Evolutionary conservation across 805 yeast genomes (phyloP), one percentile per base, ranked within the genome.

Genomic region (Sungouiozyma ichnusensis): DNA sequence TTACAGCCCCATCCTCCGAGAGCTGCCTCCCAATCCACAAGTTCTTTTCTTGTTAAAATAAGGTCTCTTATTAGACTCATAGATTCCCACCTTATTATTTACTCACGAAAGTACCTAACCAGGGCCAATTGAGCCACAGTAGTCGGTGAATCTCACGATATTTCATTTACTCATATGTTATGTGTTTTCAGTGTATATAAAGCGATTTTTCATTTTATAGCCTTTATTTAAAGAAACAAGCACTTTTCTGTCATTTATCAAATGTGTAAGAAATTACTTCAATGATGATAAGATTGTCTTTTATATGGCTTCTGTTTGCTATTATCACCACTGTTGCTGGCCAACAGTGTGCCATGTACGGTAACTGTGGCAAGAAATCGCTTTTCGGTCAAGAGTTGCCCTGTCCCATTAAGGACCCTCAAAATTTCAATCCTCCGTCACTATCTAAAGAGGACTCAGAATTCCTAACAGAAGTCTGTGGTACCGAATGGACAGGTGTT

Each of bases 361-460:
- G 58, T 34, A 59, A 52, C 17, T 86, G 97, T 58, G 97, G 97
- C 6, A 82, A 83, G 60, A 77, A 74, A 50, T 72, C 86, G 3
- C 58, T 82, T 5, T 87, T 88, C 61, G 97, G 96, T 0, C 63
- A 75, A 4, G 77, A 75, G 34, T 64, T 90, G 31, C 97, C 97
- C 0, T 85, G 95, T 57, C 81, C 86, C 1, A 73, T 72, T 19
- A 71, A 73, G 46, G 58, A 60, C 16, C 79, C 88, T 0, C 65
- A 65, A 2, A 48, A 44, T 14, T 58, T 58, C 42, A 36, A 38
- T 6, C 79, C 85, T 0, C 58, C 69, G 0, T 49, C 59, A 1
- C 44, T 54, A 1, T 53, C 57, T 3, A 57, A 53, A 0, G 73
- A 69, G 27, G 66, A 77, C 13, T 53, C 67, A 16, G 61, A 65